Base-by-base conservation (phyloP, 208 protist species). In the Balamuthia mandrillaris region DNA sequence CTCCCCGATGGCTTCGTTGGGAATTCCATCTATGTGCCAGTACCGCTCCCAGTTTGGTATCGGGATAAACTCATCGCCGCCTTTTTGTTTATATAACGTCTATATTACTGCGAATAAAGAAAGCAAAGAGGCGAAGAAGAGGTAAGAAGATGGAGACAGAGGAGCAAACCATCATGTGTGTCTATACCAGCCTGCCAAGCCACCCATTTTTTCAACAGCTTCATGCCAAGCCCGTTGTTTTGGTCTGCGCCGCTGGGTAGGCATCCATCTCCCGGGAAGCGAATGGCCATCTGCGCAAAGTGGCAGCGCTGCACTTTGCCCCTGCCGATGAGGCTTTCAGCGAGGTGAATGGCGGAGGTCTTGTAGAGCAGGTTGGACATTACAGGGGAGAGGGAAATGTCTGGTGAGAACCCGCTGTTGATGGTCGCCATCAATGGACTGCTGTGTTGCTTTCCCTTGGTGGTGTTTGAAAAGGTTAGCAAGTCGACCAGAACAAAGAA, bases 301-400 rank as follows among this genome's bases (percentile, higher is more conserved):
- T n/a, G n/a, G 45, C 68, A 41, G 12, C 49, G 56, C n/a, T 29
- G 44, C n/a, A 47, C 44, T 3, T 77, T 41, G 0, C 44, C 56
- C 39, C 56, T 77, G 16, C 68, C 68, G 42, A 77, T 12, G 16
- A 77, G 9, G 42, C 68, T 77, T 47, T 56, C n/a, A 2, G 27
- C 68, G 12, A 77, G 44, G 6, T 41, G 68, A 21, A 77, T 21
- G 21, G 68, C 68, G 3, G 68, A 41, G 0, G 68, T 77, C 44
- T 77, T 77, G 68, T 77, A 77, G 68, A 77, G 68, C 68, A 77
- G 12, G 29, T 77, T n/a, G n/a, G n/a, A n/a, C n/a, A n/a, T n/a
- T n/a, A n/a, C n/a, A n/a, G n/a, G n/a, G n/a, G n/a, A n/a, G n/a
- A n/a, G n/a, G n/a, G n/a, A n/a, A n/a, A n/a, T n/a, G n/a, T n/a